These are phyloP conservation scores for Wickerhamomyces kurtzmanii DNA, from an alignment of 805 yeast species.

Conservation along the genomic window DNA sequence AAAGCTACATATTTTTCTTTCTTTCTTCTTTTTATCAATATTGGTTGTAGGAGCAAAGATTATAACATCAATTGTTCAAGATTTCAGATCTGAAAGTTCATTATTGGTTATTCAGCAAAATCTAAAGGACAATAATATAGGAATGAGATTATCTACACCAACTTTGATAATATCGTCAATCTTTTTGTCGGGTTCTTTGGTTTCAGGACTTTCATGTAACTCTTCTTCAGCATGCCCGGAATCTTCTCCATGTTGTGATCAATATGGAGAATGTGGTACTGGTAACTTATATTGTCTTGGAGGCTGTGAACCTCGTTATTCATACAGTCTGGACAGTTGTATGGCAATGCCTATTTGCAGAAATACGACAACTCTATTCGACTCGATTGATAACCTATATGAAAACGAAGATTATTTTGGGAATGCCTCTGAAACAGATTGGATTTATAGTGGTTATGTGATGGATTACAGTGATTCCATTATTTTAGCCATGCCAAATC, in stretches of 20 bases:
- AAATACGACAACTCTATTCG: conserved; percentile 32
- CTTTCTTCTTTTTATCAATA: too few relatives aligned
- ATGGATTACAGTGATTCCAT: conserved; percentile 45
- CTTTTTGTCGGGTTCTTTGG: too few relatives aligned
- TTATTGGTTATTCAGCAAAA: too few relatives aligned
- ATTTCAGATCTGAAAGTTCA: too few relatives aligned
- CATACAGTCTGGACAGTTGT: conserved; percentile 55
- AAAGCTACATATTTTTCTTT: too few relatives aligned
- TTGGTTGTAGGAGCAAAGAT: too few relatives aligned
- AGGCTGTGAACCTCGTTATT: conserved; percentile 75
- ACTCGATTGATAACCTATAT: conserved; percentile 18
- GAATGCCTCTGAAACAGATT: conserved; percentile 53
- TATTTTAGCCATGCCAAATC: conserved; percentile 70
- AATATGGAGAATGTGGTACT: conserved; percentile 71
- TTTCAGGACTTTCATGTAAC: conserved; percentile 50
- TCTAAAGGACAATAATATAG: too few relatives aligned
- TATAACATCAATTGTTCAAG: too few relatives aligned
- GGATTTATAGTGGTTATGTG: conserved; percentile 56
- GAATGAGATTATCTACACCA: too few relatives aligned
- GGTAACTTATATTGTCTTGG: conserved; percentile 68
- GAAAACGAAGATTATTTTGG: conserved; percentile 37
- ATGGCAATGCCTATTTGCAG: conserved; percentile 79
- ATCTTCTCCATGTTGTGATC: conserved; percentile 76
- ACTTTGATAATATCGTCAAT: too few relatives aligned
- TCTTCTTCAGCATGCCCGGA: conserved; percentile 59